Evolutionary conservation across 2,329 filamentous ascomycete genomes (phyloP).

Genomic region (Colletotrichum paranaense): DNA sequence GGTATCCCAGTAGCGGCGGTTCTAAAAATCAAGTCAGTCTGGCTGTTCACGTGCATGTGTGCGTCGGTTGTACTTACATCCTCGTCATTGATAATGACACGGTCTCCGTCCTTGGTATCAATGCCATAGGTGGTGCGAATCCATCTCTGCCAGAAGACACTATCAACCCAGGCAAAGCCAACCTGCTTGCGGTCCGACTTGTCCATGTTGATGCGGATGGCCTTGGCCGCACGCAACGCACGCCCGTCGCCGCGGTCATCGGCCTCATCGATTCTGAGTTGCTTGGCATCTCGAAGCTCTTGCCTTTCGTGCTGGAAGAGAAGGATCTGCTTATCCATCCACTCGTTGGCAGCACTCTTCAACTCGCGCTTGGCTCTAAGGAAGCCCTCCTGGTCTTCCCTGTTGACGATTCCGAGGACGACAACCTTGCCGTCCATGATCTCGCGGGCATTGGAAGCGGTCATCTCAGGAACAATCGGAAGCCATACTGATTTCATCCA

Average conservation of each 20-base stretch:
- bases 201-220: conserved; percentile 91
- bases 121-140: conserved; percentile 94
- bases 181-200: conserved; percentile 89
- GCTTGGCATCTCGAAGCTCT: conserved; percentile 93
- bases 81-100: conserved; percentile 96
- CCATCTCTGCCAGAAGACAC: conserved; percentile 98
- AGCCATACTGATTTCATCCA: conserved; percentile 99
- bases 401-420: conserved; percentile 89
- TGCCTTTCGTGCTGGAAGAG: conserved; percentile 93
- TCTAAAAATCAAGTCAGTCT: conserved; percentile 60
- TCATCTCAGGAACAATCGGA: conserved; percentile 94
- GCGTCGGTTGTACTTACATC: conserved; percentile 76
- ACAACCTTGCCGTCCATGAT: conserved; percentile 96
- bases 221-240: conserved; percentile 87
- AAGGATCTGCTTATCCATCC: conserved; percentile 96
- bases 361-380: conserved; percentile 84
- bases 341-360: conserved; percentile 95
- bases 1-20: conserved; percentile 93
- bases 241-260: conserved; percentile 93
- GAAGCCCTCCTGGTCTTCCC: conserved; percentile 84
- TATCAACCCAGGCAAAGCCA: conserved; percentile 96
- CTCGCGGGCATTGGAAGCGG: conserved; percentile 88
- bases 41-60: neutral
- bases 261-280: conserved; percentile 94
- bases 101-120: conserved; percentile 86